Base-by-base conservation (phyloP, 1,139 yeast species). In the Zygosaccharomyces pseudobailii region DNA sequence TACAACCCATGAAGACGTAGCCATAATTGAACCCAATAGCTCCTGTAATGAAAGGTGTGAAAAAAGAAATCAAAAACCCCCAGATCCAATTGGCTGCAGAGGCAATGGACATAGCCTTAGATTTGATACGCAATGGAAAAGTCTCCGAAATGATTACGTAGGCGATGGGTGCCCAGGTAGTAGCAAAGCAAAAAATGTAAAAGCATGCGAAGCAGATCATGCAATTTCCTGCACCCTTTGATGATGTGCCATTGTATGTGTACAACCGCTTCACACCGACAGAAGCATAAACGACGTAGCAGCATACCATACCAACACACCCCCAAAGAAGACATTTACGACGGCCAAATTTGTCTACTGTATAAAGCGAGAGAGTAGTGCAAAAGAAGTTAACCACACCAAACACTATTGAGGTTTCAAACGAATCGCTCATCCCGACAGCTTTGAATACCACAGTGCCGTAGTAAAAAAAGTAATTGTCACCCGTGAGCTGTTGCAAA, bases 121-220 rank as follows among this genome's bases (percentile, higher is more conserved):
- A 76, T 71, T 87, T 80, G 63, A 85, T 80, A 71, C 90, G 78
- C 59, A 84, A 76, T 65, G 95, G 92, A 72, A 80, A 85, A 50
- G 82, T 74, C 70, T 86, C 95, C 34, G 90, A 79, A 46, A 80
- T 77, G 62, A 84, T 79, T 54, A 83, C 82, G 72, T 74, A 87
- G 46, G 81, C 81, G 62, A 82, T 79, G 59, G 92, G 89, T 53
- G 89, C 94, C 92, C 95, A 86, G 22, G 92, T 80, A 45, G 83
- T 74, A 44, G 95, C 94, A 66, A 86, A 86, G 72, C 78, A 81
- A 76, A 83, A 82, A 56, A 87, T 83, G 75, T 76, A 87, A 64
- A 85, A 71, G 71, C 90, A 83, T 37, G 90, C 79, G 58, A 86
- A 75, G 69, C 83, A 81, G 68, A 87, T 85, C 92, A 80, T 78